Evolutionary conservation across 768 basidiomycete species (phyloP).

Genomic region (Mycena chlorophos): DNA sequence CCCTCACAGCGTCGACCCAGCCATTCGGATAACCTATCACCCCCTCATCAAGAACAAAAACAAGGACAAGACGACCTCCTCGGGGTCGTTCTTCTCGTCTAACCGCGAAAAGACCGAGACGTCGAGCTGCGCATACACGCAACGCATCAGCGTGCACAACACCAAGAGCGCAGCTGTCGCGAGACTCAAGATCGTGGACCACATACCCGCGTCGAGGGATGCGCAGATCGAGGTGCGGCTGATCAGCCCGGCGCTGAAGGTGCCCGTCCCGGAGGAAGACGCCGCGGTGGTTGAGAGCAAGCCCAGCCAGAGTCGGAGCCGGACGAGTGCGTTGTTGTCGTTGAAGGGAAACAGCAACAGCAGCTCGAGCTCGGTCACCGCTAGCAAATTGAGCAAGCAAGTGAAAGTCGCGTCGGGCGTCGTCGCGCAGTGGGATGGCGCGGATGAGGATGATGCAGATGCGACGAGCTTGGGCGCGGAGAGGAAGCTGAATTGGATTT

Average conservation of each 20-base stretch:
- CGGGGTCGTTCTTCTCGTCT: constrained; percentile 28
- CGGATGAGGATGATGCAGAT: constrained; percentile 21
- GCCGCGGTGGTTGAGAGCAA: constrained; percentile 6
- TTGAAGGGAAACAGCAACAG: too few relatives aligned
- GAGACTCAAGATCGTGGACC: constrained; percentile 24
- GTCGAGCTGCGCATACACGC: constrained; percentile 25
- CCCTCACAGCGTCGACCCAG: constrained; percentile 25
- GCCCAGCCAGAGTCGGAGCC: constrained; percentile 4
- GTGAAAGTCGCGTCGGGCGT: constrained; percentile 22
- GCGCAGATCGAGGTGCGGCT: constrained; percentile 22
- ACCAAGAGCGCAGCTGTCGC: constrained; percentile 22
- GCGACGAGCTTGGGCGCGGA: constrained; percentile 31
- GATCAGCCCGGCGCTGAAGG: constrained; percentile 18
- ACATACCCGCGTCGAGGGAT: constrained; percentile 29
- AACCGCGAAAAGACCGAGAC: constrained; percentile 26
- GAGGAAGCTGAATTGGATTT: constrained; percentile 39
- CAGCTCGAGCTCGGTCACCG: not conserved
- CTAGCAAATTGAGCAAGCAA: constrained; percentile 2
- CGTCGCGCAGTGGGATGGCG: constrained; percentile 30
- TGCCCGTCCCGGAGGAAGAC: constrained; percentile 13
- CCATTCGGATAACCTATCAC: constrained; percentile 30
- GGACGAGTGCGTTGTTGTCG: constrained; percentile 1
- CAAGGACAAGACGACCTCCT: too few relatives aligned
- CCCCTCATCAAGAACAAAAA: constrained; percentile 24
- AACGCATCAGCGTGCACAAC: constrained; percentile 27